Base-by-base conservation (phyloP, 2,329 filamentous ascomycete species). In the Amphichorda felina region DNA sequence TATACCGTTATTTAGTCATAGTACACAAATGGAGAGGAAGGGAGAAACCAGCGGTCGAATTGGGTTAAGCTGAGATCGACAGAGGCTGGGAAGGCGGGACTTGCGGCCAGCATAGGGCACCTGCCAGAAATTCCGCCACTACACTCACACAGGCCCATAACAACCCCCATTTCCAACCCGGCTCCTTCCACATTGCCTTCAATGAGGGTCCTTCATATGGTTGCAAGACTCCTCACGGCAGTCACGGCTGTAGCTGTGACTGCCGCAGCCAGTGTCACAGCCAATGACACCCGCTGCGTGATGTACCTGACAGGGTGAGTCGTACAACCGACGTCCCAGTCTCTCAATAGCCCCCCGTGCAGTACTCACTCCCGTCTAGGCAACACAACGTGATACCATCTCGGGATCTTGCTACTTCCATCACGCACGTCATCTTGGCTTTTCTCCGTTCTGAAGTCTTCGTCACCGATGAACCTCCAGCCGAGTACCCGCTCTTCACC, bases 341-440 rank as follows among this genome's bases (percentile, higher is more conserved):
- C n/a, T n/a, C n/a, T n/a, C n/a, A n/a, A n/a, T n/a, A n/a, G n/a
- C n/a, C n/a, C n/a, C n/a, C n/a, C n/a, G n/a, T n/a, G n/a, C 7
- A 17, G 11, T 16, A 4, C 13, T 14, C 27, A n/a, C 21, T 24
- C 13, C 17, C 21, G 13, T 15, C 16, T 38, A 72, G 67, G 3
- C 68, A 72, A 41, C 68, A 72, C 43, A 52, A 59, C 22, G 42
- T 63, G 3, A 46, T 63, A 8, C 68, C 68, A 0, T 25, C 53
- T 2, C 34, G 48, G 6, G 40, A 55, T 3, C 52, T 64, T 30
- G 53, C 64, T 1, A 36, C 50, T 16, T 48, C 61, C 14, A 59
- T 77, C n/a, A 72, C 71, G 0, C 72, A 77, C 44, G 66, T 77
- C 9, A 61, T 66, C 9, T 50, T 78, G 14, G 73, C 74, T 2